Conservation (phyloP, 495 filamentous ascomycete genomes). For the Chaetomium tenue region DNA sequence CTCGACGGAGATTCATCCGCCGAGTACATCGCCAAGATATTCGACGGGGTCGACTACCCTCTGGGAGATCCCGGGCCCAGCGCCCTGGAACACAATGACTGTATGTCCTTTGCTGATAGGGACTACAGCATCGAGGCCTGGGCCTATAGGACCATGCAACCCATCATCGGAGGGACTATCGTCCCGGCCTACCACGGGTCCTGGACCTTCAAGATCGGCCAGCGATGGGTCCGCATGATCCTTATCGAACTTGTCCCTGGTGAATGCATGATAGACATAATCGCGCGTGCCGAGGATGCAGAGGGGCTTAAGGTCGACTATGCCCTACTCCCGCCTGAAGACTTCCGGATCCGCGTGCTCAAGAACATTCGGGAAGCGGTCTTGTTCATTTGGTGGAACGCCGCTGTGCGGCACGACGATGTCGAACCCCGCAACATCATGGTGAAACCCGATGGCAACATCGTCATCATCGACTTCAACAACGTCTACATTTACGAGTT, state of each 20-base stretch:
- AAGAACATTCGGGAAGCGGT: neutral
- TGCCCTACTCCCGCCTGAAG: slow-evolving; percentile 1
- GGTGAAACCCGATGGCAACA: slow-evolving; percentile 11
- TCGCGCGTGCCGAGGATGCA: neutral
- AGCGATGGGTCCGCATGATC: slow-evolving; percentile 9
- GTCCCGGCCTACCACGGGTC: slow-evolving; percentile 4
- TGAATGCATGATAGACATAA: neutral
- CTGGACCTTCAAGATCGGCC: neutral
- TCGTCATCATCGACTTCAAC: slow-evolving; percentile 11
- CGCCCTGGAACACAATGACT: neutral
- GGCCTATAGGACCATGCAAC: slow-evolving; percentile 7
- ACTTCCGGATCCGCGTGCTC: slow-evolving; percentile 3
- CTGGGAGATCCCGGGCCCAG: neutral
- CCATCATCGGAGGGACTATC: neutral
- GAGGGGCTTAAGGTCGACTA: neutral
- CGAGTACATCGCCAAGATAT: slow-evolving; percentile 15
- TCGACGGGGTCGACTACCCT: slow-evolving; percentile 3
- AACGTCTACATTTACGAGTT: slow-evolving; percentile 7
- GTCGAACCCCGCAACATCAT: slow-evolving; percentile 4
- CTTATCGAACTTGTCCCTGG: slow-evolving; percentile 4
- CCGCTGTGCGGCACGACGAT: neutral
- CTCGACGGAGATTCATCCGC: neutral
- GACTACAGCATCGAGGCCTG: slow-evolving; percentile 15
- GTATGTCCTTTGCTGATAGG: neutral
- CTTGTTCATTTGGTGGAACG: neutral